Percentiles rank a stretch among this genome's conserved stretches.
These are phyloP conservation scores for Saccharomycopsis crataegensis DNA, from an alignment of 1,139 yeast species.

Conservation along the genomic window DNA sequence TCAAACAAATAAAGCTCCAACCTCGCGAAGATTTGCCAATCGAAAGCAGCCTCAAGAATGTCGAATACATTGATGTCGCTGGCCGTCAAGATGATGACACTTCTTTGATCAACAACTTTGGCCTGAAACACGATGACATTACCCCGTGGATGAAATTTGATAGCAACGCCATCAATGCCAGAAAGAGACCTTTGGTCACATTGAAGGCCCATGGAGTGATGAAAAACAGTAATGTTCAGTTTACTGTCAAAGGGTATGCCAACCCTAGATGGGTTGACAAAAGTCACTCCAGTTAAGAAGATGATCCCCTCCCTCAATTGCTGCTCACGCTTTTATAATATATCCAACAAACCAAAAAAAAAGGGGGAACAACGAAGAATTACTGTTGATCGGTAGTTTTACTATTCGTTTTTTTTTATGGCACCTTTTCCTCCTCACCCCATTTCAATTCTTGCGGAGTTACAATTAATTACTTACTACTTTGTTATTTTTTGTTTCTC, in stretches of 20 bases:
- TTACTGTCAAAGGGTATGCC: conserved; percentile 47
- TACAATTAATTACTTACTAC: too few relatives aligned
- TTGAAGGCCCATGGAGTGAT: conserved; percentile 22
- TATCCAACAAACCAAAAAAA: too few relatives aligned
- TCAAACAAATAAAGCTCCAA: conserved; percentile 14
- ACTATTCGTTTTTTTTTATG: too few relatives aligned
- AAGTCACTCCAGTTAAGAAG: background rate
- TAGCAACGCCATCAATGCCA: background rate
- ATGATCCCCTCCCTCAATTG: background rate
- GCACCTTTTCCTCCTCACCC: too few relatives aligned
- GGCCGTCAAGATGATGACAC: background rate
- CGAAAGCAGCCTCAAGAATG: conserved; percentile 7
- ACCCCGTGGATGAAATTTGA: conserved; percentile 17
- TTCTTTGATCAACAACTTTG: background rate
- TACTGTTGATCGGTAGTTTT: too few relatives aligned
- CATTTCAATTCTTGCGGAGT: too few relatives aligned
- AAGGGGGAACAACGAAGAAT: too few relatives aligned
- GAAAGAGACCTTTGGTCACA: background rate
- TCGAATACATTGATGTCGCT: conserved; percentile 5
- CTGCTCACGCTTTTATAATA: background rate
- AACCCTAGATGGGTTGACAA: conserved; percentile 36
- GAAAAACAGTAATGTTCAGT: conserved; percentile 31
- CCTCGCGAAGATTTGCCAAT: conserved; percentile 15
- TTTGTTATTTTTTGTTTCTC: too few relatives aligned
- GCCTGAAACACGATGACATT: background rate